Conservation (phyloP, 192 early-diverging fungal genomes). For the Radiomyces spectabilis region DNA sequence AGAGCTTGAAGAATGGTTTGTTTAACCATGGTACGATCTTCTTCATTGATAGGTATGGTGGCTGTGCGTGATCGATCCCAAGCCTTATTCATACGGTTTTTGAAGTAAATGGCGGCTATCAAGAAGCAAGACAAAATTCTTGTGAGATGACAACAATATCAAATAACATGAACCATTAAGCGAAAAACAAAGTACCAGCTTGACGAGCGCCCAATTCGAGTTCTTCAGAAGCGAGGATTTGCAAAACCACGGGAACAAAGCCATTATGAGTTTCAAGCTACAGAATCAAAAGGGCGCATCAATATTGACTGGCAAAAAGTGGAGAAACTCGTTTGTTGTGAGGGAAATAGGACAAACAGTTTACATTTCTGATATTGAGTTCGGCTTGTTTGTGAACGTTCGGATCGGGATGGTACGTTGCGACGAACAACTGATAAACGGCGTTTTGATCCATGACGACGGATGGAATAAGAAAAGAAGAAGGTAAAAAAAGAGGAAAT, state of each 20-base stretch:
- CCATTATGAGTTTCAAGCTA: conserved; percentile 38
- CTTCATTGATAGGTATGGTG: conserved; percentile 44
- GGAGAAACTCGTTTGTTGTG: too few species aligned
- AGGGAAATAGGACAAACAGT: background rate
- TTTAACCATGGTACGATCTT: conserved; percentile 61
- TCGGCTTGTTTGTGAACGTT: conserved; percentile 79
- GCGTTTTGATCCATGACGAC: conserved; percentile 49
- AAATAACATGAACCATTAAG: too few species aligned
- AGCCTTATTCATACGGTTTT: conserved; percentile 66
- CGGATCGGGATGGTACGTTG: conserved; percentile 74
- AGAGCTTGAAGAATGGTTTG: conserved; percentile 73
- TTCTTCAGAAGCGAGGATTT: conserved; percentile 43
- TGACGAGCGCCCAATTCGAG: conserved; percentile 47
- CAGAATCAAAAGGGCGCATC: background rate
- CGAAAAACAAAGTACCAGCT: too few species aligned
- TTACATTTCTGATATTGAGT: conserved; percentile 65
- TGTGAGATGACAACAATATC: background rate
- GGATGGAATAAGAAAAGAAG: background rate
- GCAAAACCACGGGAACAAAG: conserved; percentile 40
- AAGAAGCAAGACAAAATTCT: background rate
- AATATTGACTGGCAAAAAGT: background rate
- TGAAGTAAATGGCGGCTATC: conserved; percentile 78
- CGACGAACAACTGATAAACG: conserved; percentile 64
- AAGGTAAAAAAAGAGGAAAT: background rate
- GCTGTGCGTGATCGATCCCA: conserved; percentile 47